Conservation (phyloP, 768 basidiomycete genomes). For the Trametes elegans region DNA sequence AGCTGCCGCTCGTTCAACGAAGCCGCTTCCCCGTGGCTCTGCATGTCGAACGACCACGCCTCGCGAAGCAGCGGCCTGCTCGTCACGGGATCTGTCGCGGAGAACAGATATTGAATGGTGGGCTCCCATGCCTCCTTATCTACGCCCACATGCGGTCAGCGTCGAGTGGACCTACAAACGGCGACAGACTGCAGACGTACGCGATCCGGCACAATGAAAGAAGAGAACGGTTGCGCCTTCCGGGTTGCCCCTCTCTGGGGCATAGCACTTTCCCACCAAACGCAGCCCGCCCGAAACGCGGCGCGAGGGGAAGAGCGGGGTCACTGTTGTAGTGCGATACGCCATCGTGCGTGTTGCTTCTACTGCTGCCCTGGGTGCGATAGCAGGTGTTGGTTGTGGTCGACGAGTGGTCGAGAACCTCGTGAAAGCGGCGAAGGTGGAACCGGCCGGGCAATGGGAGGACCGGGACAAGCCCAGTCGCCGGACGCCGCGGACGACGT, state of each 20-base stretch:
- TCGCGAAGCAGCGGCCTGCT: constrained; percentile 8
- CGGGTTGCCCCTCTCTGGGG: not conserved
- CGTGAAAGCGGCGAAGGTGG: not conserved
- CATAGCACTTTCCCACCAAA: constrained; percentile 8
- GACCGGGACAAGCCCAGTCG: too few relatives aligned
- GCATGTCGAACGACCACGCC: constrained; percentile 19
- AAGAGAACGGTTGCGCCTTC: constrained; percentile 4
- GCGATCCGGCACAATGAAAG: constrained; percentile 12
- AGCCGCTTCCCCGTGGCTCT: constrained; percentile 16
- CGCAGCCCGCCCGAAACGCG: not conserved
- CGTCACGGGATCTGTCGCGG: not conserved
- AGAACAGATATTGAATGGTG: not conserved
- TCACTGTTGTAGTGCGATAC: not conserved
- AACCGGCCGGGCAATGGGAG: too few relatives aligned
- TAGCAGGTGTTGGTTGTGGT: not conserved
- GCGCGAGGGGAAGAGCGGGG: not conserved
- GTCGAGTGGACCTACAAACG: not conserved
- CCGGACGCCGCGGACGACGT: too few relatives aligned
- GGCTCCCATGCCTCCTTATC: constrained; percentile 20
- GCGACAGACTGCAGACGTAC: not conserved
- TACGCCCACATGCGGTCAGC: not conserved
- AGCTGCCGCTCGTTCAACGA: constrained; percentile 2
- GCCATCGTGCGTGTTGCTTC: not conserved
- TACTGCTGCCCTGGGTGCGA: not conserved
- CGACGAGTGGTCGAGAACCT: not conserved